Base-by-base conservation (phyloP, 495 filamentous ascomycete species). In the Lasiosphaeria miniovina region DNA sequence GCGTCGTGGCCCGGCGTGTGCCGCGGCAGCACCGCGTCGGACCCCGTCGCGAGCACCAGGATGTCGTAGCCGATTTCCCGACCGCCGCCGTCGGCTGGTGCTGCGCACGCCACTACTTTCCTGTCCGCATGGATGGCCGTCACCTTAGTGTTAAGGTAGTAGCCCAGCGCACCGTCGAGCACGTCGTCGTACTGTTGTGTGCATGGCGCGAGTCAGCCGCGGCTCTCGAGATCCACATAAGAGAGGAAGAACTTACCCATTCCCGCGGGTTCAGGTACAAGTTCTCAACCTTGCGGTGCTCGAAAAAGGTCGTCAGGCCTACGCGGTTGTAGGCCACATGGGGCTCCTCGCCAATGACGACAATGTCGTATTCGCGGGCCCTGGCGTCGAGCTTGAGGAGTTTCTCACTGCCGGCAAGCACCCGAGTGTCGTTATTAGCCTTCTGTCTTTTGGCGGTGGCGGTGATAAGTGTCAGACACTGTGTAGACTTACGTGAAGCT, bases 311-410 rank as follows among this genome's bases (percentile, higher is more conserved):
- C 6, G 92, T 96, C 43, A 98, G 80, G n/a, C 93, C 93, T 24
- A 98, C 93, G 52, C 93, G 88, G 67, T 98, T 98, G 74, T 98
- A 98, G 3, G 93, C 93, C 60, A 96, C 75, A 75, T 98, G 89
- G 1, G 88, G 76, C 69, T 98, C 93, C 67, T 98, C 93, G 67
- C 93, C 93, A 69, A 98, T 90, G 38, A 96, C 93, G 8, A 93
- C 78, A 49, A 98, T 84, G 68, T 95, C 86, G 70, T 90, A 96
- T 72, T 91, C 87, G 36, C 86, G 80, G 59, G 84, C 71, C 63
- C 89, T 86, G 0, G 84, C 84, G 69, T 96, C 93, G 48, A 89
- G 84, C 64, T 96, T 96, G 68, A 96, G 81, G 35, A 96, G 71
- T 74, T 96, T 96, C 73, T 98, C 93, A 61, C 90, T 72, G 55